Evolutionary conservation across 176 grass and related monocot genomes (phyloP), one percentile per base, ranked within the genome.

Genomic region (Panicum miliaceum): DNA sequence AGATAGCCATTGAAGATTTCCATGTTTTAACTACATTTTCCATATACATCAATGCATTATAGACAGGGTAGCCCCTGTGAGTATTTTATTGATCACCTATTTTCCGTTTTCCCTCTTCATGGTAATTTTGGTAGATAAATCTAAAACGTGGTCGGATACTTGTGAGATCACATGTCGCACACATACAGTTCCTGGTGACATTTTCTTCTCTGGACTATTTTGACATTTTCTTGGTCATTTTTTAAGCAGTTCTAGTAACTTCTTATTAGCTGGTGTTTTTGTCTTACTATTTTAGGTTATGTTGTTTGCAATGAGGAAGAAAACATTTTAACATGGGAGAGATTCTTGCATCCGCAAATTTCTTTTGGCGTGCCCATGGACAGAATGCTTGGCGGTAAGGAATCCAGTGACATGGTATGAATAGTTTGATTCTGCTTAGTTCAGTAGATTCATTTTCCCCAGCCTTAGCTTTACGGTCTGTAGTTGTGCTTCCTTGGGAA

Each of bases 311-410:
- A 98, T 14, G 86, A 93, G 88, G 87, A 85, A 73, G 95, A 98
- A 67, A 88, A 93, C 76, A 95, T 98, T 77, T 84, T 98, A 82
- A 90, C 71, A 81, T 98, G 95, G 95, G 95, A 98, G 54, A 93
- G 85, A 84, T 95, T 95, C 85, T 80, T 88, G 85, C 82, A 78
- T 27, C 95, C 95, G 29, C 82, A 56, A 84, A 74, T 98, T 78
- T 90, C 81, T 88, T 98, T 98, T 84, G 90, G 90, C 32, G 91
- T 90, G 62, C 81, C 92, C 35, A 88, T 98, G 42, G 90, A 93
- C 36, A 98, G 66, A 73, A 91, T 95, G 89, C 77, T 98, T 51
- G 85, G 76, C 61, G 84, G 71, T 64, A 77, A 88, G 36, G 68
- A 78, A 84, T 90, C 95, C 64, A 76, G 48, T 58, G 19, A 90